A percentile compares a stretch with the other conserved stretches of the same genome.
phyloP scores from a whole-genome alignment of 768 basidiomycete species.

The Russula vinacea region DNA sequence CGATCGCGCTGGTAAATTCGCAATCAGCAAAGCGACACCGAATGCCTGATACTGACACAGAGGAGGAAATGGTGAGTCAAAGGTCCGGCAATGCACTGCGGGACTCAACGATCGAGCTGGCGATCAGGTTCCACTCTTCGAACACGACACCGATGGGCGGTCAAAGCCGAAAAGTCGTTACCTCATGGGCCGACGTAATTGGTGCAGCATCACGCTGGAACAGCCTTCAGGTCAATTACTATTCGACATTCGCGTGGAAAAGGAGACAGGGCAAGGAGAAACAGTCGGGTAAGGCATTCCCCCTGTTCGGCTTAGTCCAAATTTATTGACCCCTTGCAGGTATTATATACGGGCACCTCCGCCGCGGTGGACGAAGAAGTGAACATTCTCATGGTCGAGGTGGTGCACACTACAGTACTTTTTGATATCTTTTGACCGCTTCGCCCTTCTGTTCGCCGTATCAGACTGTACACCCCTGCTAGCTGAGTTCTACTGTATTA shows the following conservation, averaged over 20 bases:
- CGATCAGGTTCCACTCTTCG: constrained; percentile 69
- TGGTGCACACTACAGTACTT: too few species aligned
- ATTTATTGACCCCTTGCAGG: constrained; percentile 15
- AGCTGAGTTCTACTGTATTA: constrained; percentile 15
- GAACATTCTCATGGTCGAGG: not conserved
- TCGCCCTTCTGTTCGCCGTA: not conserved
- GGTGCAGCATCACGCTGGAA: constrained; percentile 70
- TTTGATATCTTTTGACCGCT: not conserved
- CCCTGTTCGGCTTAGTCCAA: not conserved
- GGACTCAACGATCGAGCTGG: not conserved
- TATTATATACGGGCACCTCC: constrained; percentile 35
- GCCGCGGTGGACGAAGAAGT: constrained; percentile 33
- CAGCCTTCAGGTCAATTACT: constrained; percentile 56
- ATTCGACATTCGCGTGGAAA: constrained; percentile 87
- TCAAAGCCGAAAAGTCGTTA: constrained; percentile 68
- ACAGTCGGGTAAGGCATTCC: constrained; percentile 66
- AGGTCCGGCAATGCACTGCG: not conserved
- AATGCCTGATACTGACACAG: constrained; percentile 80
- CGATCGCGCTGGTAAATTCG: constrained; percentile 75
- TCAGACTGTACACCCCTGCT: constrained; percentile 11
- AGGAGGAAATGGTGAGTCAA: constrained; percentile 75
- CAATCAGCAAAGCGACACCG: constrained; percentile 80
- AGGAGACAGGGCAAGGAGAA: constrained; percentile 72
- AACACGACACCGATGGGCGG: constrained; percentile 67
- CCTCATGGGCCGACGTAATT: constrained; percentile 88